Evolutionary conservation across 768 basidiomycete species (phyloP).

Genomic region (Mrakia frigida): DNA sequence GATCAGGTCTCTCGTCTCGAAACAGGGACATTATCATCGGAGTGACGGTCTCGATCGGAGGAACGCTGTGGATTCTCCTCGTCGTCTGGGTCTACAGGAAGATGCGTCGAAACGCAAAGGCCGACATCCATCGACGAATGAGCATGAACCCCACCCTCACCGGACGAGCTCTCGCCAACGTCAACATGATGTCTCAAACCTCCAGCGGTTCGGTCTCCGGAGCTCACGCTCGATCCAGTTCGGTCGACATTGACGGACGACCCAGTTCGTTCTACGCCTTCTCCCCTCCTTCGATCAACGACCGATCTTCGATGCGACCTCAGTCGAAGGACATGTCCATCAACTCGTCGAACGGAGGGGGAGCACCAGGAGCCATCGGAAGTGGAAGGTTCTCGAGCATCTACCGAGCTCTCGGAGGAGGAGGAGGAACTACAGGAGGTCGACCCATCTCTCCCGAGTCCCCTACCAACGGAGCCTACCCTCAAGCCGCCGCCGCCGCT

Average conservation of each 20-base stretch:
- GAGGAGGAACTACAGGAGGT: slow-evolving; percentile 11
- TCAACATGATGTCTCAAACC: slow-evolving; percentile 23
- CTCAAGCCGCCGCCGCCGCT: neutral
- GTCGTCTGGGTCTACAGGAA: slow-evolving; percentile 29
- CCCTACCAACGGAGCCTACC: neutral
- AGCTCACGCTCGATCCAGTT: slow-evolving; percentile 6
- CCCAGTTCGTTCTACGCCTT: slow-evolving; percentile 31
- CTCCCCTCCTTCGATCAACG: slow-evolving; percentile 9
- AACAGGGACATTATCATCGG: slow-evolving; percentile 31
- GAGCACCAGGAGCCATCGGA: neutral
- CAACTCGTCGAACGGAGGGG: neutral
- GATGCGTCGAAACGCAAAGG: slow-evolving; percentile 28
- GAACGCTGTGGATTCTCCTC: slow-evolving; percentile 26
- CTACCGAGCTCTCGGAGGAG: slow-evolving; percentile 27
- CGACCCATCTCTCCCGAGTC: slow-evolving; percentile 11
- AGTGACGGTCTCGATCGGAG: slow-evolving; percentile 30
- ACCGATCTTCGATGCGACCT: neutral
- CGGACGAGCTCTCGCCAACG: slow-evolving; percentile 31
- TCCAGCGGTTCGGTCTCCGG: neutral
- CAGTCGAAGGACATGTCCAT: neutral
- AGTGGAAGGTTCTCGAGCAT: slow-evolving; percentile 21
- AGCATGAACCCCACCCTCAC: slow-evolving; percentile 31
- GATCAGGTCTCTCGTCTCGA: neutral
- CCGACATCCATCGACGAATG: slow-evolving; percentile 33
- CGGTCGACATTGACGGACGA: slow-evolving; percentile 27